A percentile compares a stretch with the other conserved stretches of the same genome.
phyloP scores from a whole-genome alignment of 106 monocot species.

The Acorus calamus region DNA sequence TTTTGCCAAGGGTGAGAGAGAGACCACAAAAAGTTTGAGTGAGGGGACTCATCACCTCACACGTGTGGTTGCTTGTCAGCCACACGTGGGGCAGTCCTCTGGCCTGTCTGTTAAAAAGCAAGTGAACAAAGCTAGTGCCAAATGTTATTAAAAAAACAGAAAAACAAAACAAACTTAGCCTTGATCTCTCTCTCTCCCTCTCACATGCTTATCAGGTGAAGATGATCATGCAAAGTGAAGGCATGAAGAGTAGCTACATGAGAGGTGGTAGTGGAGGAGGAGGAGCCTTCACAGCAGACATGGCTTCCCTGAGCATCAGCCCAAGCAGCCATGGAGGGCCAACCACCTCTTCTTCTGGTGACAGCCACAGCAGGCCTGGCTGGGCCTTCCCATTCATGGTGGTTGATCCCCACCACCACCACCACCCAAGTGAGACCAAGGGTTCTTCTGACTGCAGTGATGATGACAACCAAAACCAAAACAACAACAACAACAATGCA shows the following conservation, averaged over 20 bases:
- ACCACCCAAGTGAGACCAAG: not conserved
- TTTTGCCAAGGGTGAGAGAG: constrained; percentile 13
- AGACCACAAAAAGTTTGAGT: not conserved
- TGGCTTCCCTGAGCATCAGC: not conserved
- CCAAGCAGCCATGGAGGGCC: constrained; percentile 6
- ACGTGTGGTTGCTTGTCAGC: constrained; percentile 2
- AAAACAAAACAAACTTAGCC: no score
- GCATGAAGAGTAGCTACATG: no score
- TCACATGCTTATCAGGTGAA: no score
- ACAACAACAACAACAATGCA: constrained; percentile 2
- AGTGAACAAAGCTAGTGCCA: not conserved
- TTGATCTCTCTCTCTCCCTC: no score
- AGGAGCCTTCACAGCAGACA: no score
- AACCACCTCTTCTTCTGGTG: not conserved
- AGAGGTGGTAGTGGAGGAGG: no score
- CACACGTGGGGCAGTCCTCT: constrained; percentile 7
- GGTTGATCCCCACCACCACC: not conserved
- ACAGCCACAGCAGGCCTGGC: not conserved
- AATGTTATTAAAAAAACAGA: not conserved
- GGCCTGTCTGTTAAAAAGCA: not conserved
- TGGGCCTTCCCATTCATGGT: constrained; percentile 17
- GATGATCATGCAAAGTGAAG: no score
- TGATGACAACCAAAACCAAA: constrained; percentile 1
- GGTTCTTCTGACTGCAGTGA: not conserved
- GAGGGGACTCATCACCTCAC: constrained; percentile 4